These are phyloP conservation scores for Cryptosporidium xiaoi DNA, from an alignment of 169 alveolate species.

Conservation along the genomic window DNA sequence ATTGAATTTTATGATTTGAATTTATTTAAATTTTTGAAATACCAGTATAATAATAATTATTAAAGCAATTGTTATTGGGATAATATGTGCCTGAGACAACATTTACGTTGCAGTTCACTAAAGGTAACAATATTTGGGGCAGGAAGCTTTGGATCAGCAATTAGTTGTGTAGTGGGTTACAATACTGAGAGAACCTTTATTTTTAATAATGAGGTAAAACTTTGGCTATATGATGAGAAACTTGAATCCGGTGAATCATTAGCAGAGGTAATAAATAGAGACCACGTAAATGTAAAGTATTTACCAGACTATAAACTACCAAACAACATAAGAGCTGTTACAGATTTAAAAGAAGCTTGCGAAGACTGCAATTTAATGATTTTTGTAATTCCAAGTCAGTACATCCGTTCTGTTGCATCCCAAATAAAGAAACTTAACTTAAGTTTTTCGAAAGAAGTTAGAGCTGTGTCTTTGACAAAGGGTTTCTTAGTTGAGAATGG, in stretches of 20 bases:
- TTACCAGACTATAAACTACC: constrained; percentile 90
- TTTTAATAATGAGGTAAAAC: constrained; percentile 81
- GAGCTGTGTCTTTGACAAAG: constrained; percentile 86
- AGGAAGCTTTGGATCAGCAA: constrained; percentile 73
- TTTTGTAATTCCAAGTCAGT: constrained; percentile 92
- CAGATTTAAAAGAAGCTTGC: constrained; percentile 86
- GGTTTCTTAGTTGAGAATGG: constrained; percentile 83
- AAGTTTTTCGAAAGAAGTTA: constrained; percentile 72
- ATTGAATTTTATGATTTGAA: not conserved
- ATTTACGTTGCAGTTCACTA: constrained; percentile 43
- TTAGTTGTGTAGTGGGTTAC: constrained; percentile 67
- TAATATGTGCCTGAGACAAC: constrained; percentile 69
- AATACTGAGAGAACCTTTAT: constrained; percentile 54
- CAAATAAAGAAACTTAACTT: constrained; percentile 6
- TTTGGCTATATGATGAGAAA: constrained; percentile 89
- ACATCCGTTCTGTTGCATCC: constrained; percentile 74
- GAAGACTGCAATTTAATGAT: constrained; percentile 87
- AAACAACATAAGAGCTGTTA: constrained; percentile 86
- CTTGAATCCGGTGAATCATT: constrained; percentile 84
- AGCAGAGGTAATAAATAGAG: constrained; percentile 86
- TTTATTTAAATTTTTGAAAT: too few relatives aligned
- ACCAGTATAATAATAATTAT: not conserved
- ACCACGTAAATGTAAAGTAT: constrained; percentile 89
- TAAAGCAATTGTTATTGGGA: not conserved
- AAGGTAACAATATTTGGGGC: constrained; percentile 71